Base-by-base conservation (phyloP, 176 grass and related monocot species). In the Triticum dicoccoides region DNA sequence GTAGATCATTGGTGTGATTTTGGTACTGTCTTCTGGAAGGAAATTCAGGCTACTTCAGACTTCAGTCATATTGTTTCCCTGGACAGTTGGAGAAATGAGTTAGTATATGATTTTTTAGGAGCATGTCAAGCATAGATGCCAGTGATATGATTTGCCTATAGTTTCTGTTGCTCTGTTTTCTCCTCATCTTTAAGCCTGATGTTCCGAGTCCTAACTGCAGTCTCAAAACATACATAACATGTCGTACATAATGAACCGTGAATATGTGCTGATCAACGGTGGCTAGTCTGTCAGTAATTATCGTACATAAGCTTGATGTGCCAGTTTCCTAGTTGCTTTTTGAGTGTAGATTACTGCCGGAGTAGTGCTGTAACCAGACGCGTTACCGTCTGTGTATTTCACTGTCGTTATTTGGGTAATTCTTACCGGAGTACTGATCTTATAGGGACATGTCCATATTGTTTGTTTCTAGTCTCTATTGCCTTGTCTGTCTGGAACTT, bases 51-150 rank as follows among this genome's bases (percentile, higher is more conserved):
- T 3, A 38, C 9, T 20, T 70, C 34, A 70, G 17, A 65, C 42
- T 87, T 73, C 73, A 61, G 24, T 45, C 67, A 32, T 56, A 58
- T 8, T 79, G 42, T 73, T 87, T 45, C 18, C 1, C 24, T 83
- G 34, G 13, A 65, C 65, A 65, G 69, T 14, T 78, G 63, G 69
- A 42, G 54, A 33, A 25, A 67, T 80, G 66, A 14, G 42, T 62
- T 49, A 18, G 15, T 54, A 47, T 45, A 20, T 76, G 33, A 20
- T 61, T 39, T 61, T 42, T 1, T 1, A 32, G 15, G 27, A 76
- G 35, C 37, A 69, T 76, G 59, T 81, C 37, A 86, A 47, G 39
- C 23, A 75, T 64, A 1, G 4, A 32, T 73, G 42, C 2, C 32
- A 74, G 6, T 59, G 54, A 59, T 75, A 75, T 52, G 17, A 54